Conservation (phyloP, 164 flowering plant species). For the Macadamia integrifolia region DNA sequence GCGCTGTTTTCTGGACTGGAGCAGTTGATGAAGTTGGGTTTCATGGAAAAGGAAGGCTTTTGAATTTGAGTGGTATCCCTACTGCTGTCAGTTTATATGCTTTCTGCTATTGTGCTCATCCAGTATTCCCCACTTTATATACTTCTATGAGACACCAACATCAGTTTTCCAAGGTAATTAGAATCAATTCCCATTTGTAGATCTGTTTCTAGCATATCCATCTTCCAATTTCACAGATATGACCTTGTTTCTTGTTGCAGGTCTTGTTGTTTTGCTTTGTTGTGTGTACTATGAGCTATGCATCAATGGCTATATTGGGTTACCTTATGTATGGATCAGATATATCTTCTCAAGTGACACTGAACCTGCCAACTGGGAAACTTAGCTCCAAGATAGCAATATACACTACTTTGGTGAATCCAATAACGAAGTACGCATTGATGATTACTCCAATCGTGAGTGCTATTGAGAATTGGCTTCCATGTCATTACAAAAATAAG, state of each 20-base stretch:
- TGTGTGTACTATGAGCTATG: slow-evolving; percentile 45
- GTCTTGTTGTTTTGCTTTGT: slow-evolving; percentile 60
- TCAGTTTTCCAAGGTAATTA: slow-evolving; percentile 60
- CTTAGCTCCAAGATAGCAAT: slow-evolving; percentile 67
- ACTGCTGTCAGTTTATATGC: slow-evolving; percentile 60
- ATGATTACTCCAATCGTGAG: slow-evolving; percentile 56
- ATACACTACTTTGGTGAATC: slow-evolving; percentile 66
- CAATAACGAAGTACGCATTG: slow-evolving; percentile 66
- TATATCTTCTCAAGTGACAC: slow-evolving; percentile 60
- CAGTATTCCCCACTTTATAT: slow-evolving; percentile 78
- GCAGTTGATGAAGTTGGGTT: slow-evolving; percentile 63
- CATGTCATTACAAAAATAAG: slow-evolving; percentile 20
- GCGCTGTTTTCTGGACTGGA: slow-evolving; percentile 48
- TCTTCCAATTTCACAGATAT: no score
- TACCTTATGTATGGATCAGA: slow-evolving; percentile 73
- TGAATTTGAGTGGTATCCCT: slow-evolving; percentile 59
- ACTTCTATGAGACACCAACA: slow-evolving; percentile 59
- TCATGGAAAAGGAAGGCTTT: slow-evolving; percentile 33
- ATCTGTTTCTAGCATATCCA: no score
- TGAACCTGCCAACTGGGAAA: slow-evolving; percentile 52
- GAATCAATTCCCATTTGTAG: no score
- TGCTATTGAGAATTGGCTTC: slow-evolving; percentile 35
- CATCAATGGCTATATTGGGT: slow-evolving; percentile 68
- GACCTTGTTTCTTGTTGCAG: slow-evolving; percentile 32
- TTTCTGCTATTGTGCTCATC: slow-evolving; percentile 79